Evolutionary conservation across 2,329 filamentous ascomycete genomes (phyloP).

Genomic region (Penicillium glabrum): DNA sequence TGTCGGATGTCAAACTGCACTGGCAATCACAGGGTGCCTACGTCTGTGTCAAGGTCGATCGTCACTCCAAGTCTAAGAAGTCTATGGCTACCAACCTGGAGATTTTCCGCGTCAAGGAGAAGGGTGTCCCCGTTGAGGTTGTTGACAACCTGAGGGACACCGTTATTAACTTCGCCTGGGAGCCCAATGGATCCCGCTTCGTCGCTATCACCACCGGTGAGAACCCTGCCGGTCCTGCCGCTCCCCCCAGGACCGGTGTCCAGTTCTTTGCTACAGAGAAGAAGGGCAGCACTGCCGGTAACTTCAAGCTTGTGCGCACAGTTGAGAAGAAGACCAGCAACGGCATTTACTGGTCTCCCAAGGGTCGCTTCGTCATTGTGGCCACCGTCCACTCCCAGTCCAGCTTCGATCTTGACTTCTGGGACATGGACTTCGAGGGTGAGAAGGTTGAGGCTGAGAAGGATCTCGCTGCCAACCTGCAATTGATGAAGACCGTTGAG

Average conservation of each 20-base stretch:
- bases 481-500: conserved; percentile 89
- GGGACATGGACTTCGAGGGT: conserved; percentile 95
- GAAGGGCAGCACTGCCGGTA: conserved; percentile 79
- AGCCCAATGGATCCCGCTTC: conserved; percentile 96
- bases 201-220: conserved; percentile 95
- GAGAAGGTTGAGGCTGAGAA: conserved; percentile 93
- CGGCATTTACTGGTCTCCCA: conserved; percentile 98
- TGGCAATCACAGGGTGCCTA: conserved; percentile 96
- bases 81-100: conserved; percentile 94
- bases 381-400: conserved; percentile 91
- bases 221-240: conserved; percentile 71
- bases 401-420: conserved; percentile 95
- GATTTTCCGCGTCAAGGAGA: conserved; percentile 96
- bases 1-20: conserved; percentile 95
- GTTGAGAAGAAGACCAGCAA: conserved; percentile 99
- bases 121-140: conserved; percentile 96
- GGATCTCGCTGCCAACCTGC: conserved; percentile 89
- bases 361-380: conserved; percentile 90
- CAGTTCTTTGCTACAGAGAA: conserved; percentile 98
- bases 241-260: conserved; percentile 89
- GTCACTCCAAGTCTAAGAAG: conserved; percentile 99
- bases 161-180: conserved; percentile 99
- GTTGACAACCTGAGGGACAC: conserved; percentile 98
- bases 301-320: conserved; percentile 94
- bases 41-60: conserved; percentile 96